Percentiles rank a stretch among this genome's conserved stretches.
These are phyloP conservation scores for Piper betle DNA, from an alignment of 164 flowering plant genomes.

Conservation along the genomic window DNA sequence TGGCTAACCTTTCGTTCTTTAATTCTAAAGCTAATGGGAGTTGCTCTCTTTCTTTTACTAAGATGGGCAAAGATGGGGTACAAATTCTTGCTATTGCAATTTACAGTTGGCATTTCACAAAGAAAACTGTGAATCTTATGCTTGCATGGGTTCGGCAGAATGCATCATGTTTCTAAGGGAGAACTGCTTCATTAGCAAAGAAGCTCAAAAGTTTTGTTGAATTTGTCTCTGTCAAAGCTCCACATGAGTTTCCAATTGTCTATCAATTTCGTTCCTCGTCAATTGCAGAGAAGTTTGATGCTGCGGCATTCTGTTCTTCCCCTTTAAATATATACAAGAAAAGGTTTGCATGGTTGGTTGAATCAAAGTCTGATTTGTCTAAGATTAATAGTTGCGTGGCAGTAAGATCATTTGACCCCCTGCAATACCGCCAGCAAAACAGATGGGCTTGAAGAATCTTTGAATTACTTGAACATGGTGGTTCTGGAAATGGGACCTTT, in stretches of 20 bases:
- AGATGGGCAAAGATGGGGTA: background rate
- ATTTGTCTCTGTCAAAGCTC: conserved; percentile 71
- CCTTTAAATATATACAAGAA: conserved; percentile 44
- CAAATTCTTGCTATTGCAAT: background rate
- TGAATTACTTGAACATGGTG: conserved; percentile 35
- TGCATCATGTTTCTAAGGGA: conserved; percentile 85
- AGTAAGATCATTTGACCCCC: conserved; percentile 56
- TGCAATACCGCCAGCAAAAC: conserved; percentile 78
- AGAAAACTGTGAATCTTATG: conserved; percentile 72
- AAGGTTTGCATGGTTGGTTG: conserved; percentile 77
- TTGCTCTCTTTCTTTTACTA: background rate
- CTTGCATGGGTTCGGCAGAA: conserved; percentile 96
- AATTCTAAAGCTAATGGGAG: too few relatives aligned
- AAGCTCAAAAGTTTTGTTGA: conserved; percentile 73
- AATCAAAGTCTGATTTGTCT: conserved; percentile 19
- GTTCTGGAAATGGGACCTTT: conserved; percentile 59
- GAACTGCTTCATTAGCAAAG: conserved; percentile 82
- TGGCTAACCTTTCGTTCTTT: too few relatives aligned
- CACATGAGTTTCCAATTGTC: conserved; percentile 72
- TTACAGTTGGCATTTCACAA: conserved; percentile 21
- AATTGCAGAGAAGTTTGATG: too few relatives aligned
- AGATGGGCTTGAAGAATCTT: conserved; percentile 51
- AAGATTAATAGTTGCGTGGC: conserved; percentile 37
- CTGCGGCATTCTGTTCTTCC: conserved; percentile 15
- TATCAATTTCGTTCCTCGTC: conserved; percentile 37